Percentiles rank a stretch among this genome's conserved stretches.
Evolutionary conservation across 2,329 filamentous ascomycete species (phyloP).

Genomic region (Periconia digitata): DNA sequence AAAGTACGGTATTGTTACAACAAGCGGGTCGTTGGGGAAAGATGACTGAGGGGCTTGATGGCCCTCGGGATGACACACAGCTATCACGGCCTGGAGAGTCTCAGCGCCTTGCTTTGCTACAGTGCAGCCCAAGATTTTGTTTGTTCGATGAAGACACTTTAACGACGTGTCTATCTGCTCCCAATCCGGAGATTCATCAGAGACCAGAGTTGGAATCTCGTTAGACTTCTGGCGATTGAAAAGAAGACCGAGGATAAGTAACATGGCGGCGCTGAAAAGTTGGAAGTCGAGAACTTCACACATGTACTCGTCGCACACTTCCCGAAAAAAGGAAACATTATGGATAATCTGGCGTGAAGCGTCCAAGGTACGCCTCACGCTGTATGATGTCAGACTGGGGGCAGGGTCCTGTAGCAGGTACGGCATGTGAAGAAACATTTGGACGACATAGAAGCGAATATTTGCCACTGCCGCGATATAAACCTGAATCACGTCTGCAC

Average conservation of each 20-base stretch:
- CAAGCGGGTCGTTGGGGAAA: not conserved
- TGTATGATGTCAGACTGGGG: not conserved
- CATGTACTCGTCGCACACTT: not conserved
- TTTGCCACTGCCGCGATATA: not conserved
- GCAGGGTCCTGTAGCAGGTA: not conserved
- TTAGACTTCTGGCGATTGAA: not conserved
- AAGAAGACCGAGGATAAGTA: not conserved
- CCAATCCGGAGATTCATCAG: not conserved
- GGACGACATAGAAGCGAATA: not conserved
- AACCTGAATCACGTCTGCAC: not conserved
- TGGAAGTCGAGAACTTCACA: slow-evolving; percentile 3
- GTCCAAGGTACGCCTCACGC: not conserved
- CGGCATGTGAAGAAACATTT: slow-evolving; percentile 2
- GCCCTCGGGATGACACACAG: too few species aligned
- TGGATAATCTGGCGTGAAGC: slow-evolving; percentile 1
- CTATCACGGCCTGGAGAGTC: not conserved
- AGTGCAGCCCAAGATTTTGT: not conserved
- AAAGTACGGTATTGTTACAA: slow-evolving; percentile 1
- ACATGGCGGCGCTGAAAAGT: slow-evolving; percentile 1
- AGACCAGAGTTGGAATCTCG: not conserved
- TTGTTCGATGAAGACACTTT: not conserved
- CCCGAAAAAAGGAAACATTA: not conserved
- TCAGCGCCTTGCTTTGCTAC: slow-evolving; percentile 1
- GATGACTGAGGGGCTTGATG: too few species aligned
- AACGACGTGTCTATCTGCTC: not conserved